phyloP scores from a whole-genome alignment of 495 filamentous ascomycete genomes.

The Durotheca rogersii region DNA sequence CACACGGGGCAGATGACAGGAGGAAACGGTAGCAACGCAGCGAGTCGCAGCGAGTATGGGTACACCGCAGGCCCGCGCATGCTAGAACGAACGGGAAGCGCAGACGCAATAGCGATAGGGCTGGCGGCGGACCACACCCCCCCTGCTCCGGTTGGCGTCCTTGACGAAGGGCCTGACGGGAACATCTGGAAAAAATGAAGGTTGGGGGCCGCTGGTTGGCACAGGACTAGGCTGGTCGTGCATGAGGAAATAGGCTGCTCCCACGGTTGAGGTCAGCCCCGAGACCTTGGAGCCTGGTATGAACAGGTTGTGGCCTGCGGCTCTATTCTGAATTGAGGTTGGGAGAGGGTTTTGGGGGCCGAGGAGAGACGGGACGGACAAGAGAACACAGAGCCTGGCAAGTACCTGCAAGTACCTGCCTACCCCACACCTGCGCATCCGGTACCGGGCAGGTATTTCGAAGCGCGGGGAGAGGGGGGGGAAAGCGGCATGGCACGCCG shows the following conservation, averaged over 20 bases:
- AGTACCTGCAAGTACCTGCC: too few species aligned
- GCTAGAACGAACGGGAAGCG: slow-evolving; percentile 10
- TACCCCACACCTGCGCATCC: too few species aligned
- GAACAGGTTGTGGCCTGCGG: too few species aligned
- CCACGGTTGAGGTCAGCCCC: slow-evolving; percentile 18
- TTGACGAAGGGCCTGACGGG: slow-evolving; percentile 9
- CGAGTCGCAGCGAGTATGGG: slow-evolving; percentile 2
- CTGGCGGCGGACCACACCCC: slow-evolving; percentile 24
- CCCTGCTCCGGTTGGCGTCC: slow-evolving; percentile 23
- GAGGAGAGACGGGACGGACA: slow-evolving; percentile 1
- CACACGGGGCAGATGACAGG: slow-evolving; percentile 5
- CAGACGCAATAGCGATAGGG: slow-evolving; percentile 17
- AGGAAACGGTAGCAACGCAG: slow-evolving; percentile 1
- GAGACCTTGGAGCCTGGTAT: slow-evolving; percentile 28
- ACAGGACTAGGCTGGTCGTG: slow-evolving; percentile 23
- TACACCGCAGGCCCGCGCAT: slow-evolving; percentile 19
- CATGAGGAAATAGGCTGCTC: slow-evolving; percentile 33
- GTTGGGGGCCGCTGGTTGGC: slow-evolving; percentile 31
- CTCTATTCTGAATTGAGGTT: slow-evolving; percentile 34
- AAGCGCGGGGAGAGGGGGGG: too few species aligned
- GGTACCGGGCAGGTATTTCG: too few species aligned
- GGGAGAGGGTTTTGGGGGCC: slow-evolving; percentile 26
- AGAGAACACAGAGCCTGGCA: not conserved
- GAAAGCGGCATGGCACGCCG: too few species aligned
- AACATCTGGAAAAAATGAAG: slow-evolving; percentile 5